These are phyloP conservation scores for Inga laurina DNA, from an alignment of 306 rosid genomes.

Conservation along the genomic window DNA sequence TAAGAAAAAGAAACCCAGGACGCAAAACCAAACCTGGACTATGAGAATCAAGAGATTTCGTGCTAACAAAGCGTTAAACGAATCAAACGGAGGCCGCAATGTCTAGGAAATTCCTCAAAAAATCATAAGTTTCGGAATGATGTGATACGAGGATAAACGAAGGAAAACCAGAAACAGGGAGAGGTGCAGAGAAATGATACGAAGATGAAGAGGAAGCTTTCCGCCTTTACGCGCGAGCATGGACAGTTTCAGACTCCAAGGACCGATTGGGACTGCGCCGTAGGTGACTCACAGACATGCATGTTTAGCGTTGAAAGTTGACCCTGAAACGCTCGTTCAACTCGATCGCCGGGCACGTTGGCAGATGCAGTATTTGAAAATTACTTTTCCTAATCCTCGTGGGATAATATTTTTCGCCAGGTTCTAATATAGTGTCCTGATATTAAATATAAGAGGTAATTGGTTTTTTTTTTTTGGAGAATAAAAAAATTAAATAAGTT, in stretches of 20 bases:
- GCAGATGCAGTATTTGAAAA: no score
- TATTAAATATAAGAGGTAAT: no score
- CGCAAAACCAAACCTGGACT: slow-evolving; percentile 4
- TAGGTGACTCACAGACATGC: neutral
- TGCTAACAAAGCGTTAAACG: neutral
- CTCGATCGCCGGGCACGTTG: neutral
- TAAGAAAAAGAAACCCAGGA: slow-evolving; percentile 4
- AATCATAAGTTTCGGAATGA: neutral
- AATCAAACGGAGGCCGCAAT: slow-evolving; percentile 7
- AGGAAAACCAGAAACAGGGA: neutral
- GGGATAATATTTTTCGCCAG: no score
- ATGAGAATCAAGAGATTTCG: slow-evolving; percentile 11
- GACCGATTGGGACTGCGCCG: neutral
- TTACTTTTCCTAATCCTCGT: no score
- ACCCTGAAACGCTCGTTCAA: neutral
- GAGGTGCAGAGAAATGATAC: neutral
- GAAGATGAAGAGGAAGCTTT: slow-evolving; percentile 14
- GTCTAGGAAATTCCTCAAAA: neutral
- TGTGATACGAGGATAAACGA: slow-evolving; percentile 19
- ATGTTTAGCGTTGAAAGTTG: neutral
- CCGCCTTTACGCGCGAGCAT: neutral
- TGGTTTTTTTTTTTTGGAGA: no score
- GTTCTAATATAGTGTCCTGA: no score
- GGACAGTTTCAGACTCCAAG: neutral
- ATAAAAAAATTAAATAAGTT: no score